Base-by-base conservation (phyloP, 208 protist species). In the Herpetomonas samuelpessoai region DNA sequence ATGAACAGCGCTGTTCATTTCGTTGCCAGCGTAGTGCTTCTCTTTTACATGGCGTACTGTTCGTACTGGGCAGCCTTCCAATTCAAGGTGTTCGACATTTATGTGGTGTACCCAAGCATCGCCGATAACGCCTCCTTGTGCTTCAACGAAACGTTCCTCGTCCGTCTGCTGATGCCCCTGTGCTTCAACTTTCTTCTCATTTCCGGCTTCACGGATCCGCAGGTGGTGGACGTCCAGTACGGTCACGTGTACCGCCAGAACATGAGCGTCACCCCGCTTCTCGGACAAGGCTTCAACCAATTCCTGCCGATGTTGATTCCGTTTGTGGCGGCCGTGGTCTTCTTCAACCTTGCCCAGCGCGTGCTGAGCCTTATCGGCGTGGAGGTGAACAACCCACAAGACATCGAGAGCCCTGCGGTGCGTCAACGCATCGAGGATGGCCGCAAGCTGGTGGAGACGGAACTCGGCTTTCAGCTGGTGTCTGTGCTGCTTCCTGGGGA, bases 31-130 rank as follows among this genome's bases (percentile, higher is more conserved):
- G 71, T 95, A 28, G 57, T 95, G 25, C 77, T 95, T 50, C 79
- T 97, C 62, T 94, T 91, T 68, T 97, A 97, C 79, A 93, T 95
- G 84, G 88, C 83, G 24, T 88, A 83, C 71, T 94, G 86, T 71
- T 56, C 85, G 25, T 97, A 95, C 75, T 95, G 88, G 89, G 83
- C 88, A 3, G 83, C 88, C 35, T 87, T 97, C 48, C 88, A 92
- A 66, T 82, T 97, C 35, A 93, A 93, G 69, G 72, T 97, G 22
- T 95, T 95, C 57, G 85, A 95, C 62, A 69, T 94, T 22, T 94
- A 95, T 64, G 76, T 91, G 24, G 75, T 95, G n/a, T 83, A 94
- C 60, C 88, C 92, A 9, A 67, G 76, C 61, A 91, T 94, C 50
- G 84, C 87, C 45, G 86, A 95, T 54, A 91, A 92, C 58, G 80